These are phyloP conservation scores for Aspergillus floridensis DNA, from an alignment of 2,329 filamentous ascomycete genomes.

Conservation along the genomic window DNA sequence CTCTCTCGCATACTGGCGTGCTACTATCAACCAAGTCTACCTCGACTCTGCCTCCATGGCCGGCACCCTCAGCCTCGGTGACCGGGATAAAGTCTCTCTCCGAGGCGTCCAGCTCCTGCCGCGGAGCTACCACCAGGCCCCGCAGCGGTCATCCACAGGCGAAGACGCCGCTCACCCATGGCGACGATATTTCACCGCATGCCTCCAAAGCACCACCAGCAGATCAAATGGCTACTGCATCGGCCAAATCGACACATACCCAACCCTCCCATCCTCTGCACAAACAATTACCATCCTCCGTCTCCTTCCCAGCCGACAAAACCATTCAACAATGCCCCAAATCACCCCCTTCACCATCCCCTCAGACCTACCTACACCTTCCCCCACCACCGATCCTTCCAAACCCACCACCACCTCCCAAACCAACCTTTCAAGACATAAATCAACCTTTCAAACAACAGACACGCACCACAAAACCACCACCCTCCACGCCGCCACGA, in stretches of 20 bases:
- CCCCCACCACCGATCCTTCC: background rate
- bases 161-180: background rate
- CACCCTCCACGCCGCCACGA: slow-evolving; percentile 6
- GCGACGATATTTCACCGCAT: slow-evolving; percentile 16
- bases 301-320: slow-evolving; percentile 12
- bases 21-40: slow-evolving; percentile 17
- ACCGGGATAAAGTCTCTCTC: slow-evolving; percentile 14
- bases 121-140: background rate
- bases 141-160: background rate
- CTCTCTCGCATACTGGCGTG: slow-evolving; percentile 19
- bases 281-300: slow-evolving; percentile 8
- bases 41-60: slow-evolving; percentile 22
- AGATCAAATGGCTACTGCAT: slow-evolving; percentile 17
- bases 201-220: slow-evolving; percentile 12
- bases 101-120: slow-evolving; percentile 18
- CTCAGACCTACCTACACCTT: background rate
- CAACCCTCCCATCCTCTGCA: background rate
- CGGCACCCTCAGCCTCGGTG: slow-evolving; percentile 7
- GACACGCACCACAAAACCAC: slow-evolving; percentile 3
- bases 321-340: background rate
- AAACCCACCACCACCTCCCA: background rate
- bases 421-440: background rate
- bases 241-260: slow-evolving; percentile 5
- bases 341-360: background rate
- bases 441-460: background rate